Evolutionary conservation across 495 filamentous ascomycete species (phyloP).

Genomic region (Patellaria atrata): DNA sequence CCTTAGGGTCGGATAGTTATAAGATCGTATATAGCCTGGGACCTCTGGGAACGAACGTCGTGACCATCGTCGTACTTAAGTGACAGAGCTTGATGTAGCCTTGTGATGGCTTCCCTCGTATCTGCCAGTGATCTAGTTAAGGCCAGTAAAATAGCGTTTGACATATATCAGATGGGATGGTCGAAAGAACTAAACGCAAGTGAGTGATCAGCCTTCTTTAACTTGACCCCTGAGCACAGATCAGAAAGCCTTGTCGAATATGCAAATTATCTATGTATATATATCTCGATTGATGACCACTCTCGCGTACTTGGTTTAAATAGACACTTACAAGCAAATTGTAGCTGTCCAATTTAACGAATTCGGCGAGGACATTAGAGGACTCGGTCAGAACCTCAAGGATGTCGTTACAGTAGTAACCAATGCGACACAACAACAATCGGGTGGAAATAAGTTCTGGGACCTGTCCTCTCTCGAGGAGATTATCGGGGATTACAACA

Average conservation of each 20-base stretch:
- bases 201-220: too few relatives aligned
- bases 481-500: conserved; percentile 19
- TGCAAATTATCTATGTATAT: not conserved
- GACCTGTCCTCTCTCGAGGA: conserved; percentile 12
- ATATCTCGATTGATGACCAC: too few relatives aligned
- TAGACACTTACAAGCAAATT: not conserved
- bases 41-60: too few relatives aligned
- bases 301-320: too few relatives aligned
- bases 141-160: not conserved
- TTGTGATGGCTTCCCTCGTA: not conserved
- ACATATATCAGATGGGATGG: conserved; percentile 8
- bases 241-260: too few relatives aligned
- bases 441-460: conserved; percentile 1
- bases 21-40: too few relatives aligned
- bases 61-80: too few relatives aligned
- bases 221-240: too few relatives aligned
- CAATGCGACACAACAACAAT: conserved; percentile 5
- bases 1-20: too few relatives aligned
- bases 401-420: conserved; percentile 10
- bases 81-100: too few relatives aligned
- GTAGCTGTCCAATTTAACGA: conserved; percentile 15
- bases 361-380: conserved; percentile 15
- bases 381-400: conserved; percentile 15
- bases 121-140: conserved; percentile 2
- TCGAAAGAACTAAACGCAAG: conserved; percentile 12